Percentiles rank a stretch among this genome's conserved stretches.
These are phyloP conservation scores for Tilletia indica DNA, from an alignment of 1,284 basidiomycete species.

Conservation along the genomic window DNA sequence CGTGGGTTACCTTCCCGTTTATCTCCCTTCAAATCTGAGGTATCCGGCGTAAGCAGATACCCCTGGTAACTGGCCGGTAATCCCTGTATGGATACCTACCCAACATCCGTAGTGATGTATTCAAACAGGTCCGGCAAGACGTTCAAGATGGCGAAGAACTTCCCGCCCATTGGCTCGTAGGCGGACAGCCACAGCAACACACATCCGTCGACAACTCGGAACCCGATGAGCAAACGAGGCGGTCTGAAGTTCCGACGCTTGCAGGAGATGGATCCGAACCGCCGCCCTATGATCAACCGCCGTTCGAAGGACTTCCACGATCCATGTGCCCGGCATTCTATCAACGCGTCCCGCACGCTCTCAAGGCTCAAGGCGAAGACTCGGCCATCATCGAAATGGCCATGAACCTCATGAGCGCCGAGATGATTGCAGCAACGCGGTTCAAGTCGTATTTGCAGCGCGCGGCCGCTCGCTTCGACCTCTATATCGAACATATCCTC, in stretches of 20 bases:
- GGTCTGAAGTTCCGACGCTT: too few relatives aligned
- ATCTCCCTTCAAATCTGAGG: too few relatives aligned
- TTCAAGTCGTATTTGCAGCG: conserved; percentile 38
- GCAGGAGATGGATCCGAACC: neutral
- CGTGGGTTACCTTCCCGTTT: too few relatives aligned
- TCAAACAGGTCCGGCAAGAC: conserved; percentile 15
- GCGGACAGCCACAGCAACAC: too few relatives aligned
- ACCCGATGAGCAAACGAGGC: too few relatives aligned
- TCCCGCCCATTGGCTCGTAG: neutral
- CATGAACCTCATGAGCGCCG: neutral
- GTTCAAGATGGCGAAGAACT: conserved; percentile 4
- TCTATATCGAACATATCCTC: conserved; percentile 34
- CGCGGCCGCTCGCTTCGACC: conserved; percentile 38
- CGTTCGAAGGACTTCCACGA: too few relatives aligned
- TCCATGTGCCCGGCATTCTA: neutral
- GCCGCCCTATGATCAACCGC: neutral
- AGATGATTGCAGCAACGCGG: neutral
- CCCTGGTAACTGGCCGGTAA: too few relatives aligned
- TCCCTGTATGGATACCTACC: too few relatives aligned
- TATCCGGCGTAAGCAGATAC: too few relatives aligned
- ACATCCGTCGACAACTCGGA: too few relatives aligned
- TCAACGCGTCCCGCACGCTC: neutral
- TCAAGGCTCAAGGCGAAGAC: neutral
- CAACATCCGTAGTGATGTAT: too few relatives aligned
- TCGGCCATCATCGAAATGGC: neutral